Evolutionary conservation across 345 rosid species (phyloP).

Genomic region (Hibiscus trionum): DNA sequence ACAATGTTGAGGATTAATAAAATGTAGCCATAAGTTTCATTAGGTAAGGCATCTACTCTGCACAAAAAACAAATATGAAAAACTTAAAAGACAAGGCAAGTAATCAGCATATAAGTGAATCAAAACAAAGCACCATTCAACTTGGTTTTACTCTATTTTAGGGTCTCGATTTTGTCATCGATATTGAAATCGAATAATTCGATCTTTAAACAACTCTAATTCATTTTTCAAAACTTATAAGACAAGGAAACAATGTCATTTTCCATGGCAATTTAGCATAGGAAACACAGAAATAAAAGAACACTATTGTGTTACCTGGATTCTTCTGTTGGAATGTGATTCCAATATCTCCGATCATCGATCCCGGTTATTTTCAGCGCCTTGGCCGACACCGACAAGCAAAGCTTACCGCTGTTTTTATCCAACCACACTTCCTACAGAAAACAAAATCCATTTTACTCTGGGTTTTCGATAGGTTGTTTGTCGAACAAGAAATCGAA

Average conservation of each 20-base stretch:
- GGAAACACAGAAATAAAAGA: no score
- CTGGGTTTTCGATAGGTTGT: no score
- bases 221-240: no score
- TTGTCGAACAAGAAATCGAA: background rate
- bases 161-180: no score
- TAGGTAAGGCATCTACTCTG: conserved; percentile 3
- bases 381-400: conserved; percentile 62
- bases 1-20: background rate
- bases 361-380: conserved; percentile 80
- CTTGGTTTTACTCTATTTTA: no score
- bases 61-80: background rate
- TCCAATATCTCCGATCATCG: conserved; percentile 90
- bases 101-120: background rate
- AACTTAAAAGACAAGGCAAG: conserved; percentile 13
- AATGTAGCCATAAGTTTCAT: background rate
- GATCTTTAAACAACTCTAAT: no score
- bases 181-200: no score
- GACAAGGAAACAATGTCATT: background rate
- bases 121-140: background rate
- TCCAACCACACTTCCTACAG: conserved; percentile 76
- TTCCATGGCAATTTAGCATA: background rate
- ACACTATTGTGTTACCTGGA: conserved; percentile 44
- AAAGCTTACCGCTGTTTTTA: conserved; percentile 57
- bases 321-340: conserved; percentile 62
- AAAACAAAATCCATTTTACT: background rate